Evolutionary conservation across 2,329 filamentous ascomycete genomes (phyloP), one percentile per base, ranked within the genome.

Genomic region (Aspergillus flavus): DNA sequence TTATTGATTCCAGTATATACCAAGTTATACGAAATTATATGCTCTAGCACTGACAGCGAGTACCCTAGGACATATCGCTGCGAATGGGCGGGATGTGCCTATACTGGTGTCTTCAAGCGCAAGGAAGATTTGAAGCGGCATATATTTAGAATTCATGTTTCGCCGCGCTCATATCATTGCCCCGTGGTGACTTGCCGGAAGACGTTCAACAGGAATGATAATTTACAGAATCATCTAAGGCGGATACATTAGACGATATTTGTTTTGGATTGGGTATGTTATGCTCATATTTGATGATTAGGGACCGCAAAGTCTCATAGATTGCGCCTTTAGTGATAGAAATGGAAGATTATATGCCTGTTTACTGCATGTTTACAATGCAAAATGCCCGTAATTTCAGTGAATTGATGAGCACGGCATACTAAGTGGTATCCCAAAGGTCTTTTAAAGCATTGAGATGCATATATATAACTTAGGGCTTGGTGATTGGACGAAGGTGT

Each of bases 121-220:
- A 21, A 58, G 28, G 41, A 48, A 3, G 62, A 64, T 3, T 59
- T 64, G 3, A 32, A 56, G 11, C 36, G 62, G 0, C 62, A 64
- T 32, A 10, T 64, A 21, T 30, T 48, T 11, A 56, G 50, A 3
- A 64, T 58, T 4, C 62, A 61, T 14, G 23, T 61, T 6, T 32
- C 39, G 2, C 55, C 58, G 1, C 36, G 26, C 2, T 46, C 62
- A 3, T 58, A 46, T 32, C 28, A 14, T 4, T 64, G 59, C 9
- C 46, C 46, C 7, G 23, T 52, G 7, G n/a, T 9, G 3, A n/a
- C 14, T 2, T 64, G 62, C 23, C 11, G 11, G 5, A 55, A 26
- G 32, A n/a, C 41, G 7, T 64, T 50, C 21, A 64, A 61, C 21
- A 46, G 58, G n/a, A 43, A 55, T 12, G 36, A 64, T 19, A 64